These are phyloP conservation scores for Diaporthe citrichinensis DNA, from an alignment of 2,329 filamentous ascomycete genomes.

Conservation along the genomic window DNA sequence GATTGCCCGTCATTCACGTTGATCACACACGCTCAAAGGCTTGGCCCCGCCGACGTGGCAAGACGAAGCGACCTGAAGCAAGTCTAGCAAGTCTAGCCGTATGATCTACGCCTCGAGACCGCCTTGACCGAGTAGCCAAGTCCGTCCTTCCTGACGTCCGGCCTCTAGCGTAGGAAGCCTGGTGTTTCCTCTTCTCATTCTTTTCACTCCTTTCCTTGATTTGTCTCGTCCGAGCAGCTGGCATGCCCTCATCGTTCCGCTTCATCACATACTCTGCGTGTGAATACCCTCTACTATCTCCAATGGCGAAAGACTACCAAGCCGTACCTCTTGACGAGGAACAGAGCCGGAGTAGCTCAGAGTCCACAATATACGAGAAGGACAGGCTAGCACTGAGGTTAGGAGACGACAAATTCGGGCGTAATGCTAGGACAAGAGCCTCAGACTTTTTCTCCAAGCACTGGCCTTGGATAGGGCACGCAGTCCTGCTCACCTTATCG, in stretches of 20 bases:
- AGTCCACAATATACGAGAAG: slow-evolving; percentile 44
- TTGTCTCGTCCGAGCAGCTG: slow-evolving; percentile 40
- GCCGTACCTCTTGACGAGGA: slow-evolving; percentile 55
- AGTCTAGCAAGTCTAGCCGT: slow-evolving; percentile 10
- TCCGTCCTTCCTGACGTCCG: background rate
- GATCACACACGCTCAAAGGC: slow-evolving; percentile 34
- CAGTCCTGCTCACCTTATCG: slow-evolving; percentile 56
- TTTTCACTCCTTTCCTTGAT: background rate
- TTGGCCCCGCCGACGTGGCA: slow-evolving; percentile 15
- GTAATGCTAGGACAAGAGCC: slow-evolving; percentile 34
- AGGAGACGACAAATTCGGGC: slow-evolving; percentile 30
- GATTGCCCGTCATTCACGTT: slow-evolving; percentile 30
- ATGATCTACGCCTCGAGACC: slow-evolving; percentile 1
- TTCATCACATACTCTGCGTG: slow-evolving; percentile 36
- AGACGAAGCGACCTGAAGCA: slow-evolving; percentile 21
- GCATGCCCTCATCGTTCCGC: slow-evolving; percentile 33
- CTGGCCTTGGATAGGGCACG: slow-evolving; percentile 59
- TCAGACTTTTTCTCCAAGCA: slow-evolving; percentile 43
- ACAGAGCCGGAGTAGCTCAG: slow-evolving; percentile 45
- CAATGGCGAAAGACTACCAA: slow-evolving; percentile 54
- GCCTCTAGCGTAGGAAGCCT: background rate
- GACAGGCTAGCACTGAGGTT: slow-evolving; percentile 35
- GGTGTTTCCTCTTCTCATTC: background rate
- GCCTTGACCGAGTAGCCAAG: background rate
- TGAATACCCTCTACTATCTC: slow-evolving; percentile 35